Evolutionary conservation across 192 early-diverging fungal species (phyloP).

Genomic region (Rhizophagus prolifer): DNA sequence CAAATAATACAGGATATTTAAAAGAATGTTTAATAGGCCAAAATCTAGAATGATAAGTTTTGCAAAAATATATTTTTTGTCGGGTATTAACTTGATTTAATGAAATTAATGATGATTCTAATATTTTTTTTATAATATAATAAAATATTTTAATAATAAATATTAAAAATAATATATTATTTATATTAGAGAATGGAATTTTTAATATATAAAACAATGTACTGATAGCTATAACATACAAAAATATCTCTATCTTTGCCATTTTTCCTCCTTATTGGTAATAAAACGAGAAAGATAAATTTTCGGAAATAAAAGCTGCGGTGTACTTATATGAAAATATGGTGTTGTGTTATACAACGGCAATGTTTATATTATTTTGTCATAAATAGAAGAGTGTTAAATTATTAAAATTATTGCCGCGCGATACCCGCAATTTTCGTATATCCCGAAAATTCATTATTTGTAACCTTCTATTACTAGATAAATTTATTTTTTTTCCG

Average conservation of each 20-base stretch:
- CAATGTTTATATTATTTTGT: too few relatives aligned
- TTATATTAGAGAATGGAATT: background rate
- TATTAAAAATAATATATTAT: background rate
- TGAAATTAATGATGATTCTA: background rate
- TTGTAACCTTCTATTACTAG: too few relatives aligned
- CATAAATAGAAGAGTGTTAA: too few relatives aligned
- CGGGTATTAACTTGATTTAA: background rate
- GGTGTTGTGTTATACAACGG: too few relatives aligned
- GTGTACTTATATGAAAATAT: too few relatives aligned
- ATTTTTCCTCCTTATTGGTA: background rate
- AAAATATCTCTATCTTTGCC: background rate
- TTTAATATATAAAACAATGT: slow-evolving; percentile 2
- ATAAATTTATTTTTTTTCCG: too few relatives aligned
- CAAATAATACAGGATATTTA: slow-evolving; percentile 53
- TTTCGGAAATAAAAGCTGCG: background rate
- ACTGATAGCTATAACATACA: background rate
- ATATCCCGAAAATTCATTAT: too few relatives aligned
- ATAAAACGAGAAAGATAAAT: background rate
- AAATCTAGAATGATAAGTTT: slow-evolving; percentile 48
- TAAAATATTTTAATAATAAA: background rate
- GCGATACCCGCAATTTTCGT: too few relatives aligned
- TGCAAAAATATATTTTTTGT: slow-evolving; percentile 24
- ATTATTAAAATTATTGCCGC: too few relatives aligned
- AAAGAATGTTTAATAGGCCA: slow-evolving; percentile 48
- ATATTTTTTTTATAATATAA: background rate